Evolutionary conservation across 495 filamentous ascomycete species (phyloP).

Genomic region (Parmelia sp.): DNA sequence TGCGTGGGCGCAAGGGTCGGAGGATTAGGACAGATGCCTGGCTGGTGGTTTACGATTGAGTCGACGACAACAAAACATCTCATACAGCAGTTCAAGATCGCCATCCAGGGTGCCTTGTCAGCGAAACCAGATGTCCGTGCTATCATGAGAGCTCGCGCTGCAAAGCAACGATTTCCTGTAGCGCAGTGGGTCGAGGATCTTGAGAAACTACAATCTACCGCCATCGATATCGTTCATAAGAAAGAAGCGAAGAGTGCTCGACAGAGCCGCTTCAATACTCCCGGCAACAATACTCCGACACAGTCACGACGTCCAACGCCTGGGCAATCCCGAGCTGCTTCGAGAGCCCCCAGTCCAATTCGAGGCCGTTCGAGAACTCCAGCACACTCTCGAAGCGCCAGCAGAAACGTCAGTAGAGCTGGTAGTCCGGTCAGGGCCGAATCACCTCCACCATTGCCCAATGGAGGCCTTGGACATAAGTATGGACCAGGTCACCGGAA

Average conservation of each 20-base stretch:
- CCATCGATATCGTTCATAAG: slow-evolving; percentile 33
- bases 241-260: slow-evolving; percentile 11
- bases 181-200: slow-evolving; percentile 60
- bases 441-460: slow-evolving; percentile 3
- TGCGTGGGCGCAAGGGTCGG: slow-evolving; percentile 61
- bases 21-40: slow-evolving; percentile 72
- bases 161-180: slow-evolving; percentile 70
- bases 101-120: slow-evolving; percentile 59
- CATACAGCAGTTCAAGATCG: slow-evolving; percentile 63
- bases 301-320: slow-evolving; percentile 9
- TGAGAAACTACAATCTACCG: slow-evolving; percentile 53
- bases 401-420: neutral
- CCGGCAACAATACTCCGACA: slow-evolving; percentile 10
- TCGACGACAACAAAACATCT: slow-evolving; percentile 64
- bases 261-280: slow-evolving; percentile 5
- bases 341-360: slow-evolving; percentile 14
- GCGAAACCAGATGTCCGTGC: slow-evolving; percentile 53
- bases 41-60: slow-evolving; percentile 67
- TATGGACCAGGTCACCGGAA: slow-evolving; percentile 16
- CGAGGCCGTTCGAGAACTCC: slow-evolving; percentile 5
- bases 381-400: neutral
- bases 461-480: slow-evolving; percentile 5
- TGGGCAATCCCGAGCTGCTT: slow-evolving; percentile 13
- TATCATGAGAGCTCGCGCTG: slow-evolving; percentile 69
- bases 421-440: slow-evolving; percentile 3